Conservation (phyloP, 805 yeast species). For the Saccharomycopsis babjevae region DNA sequence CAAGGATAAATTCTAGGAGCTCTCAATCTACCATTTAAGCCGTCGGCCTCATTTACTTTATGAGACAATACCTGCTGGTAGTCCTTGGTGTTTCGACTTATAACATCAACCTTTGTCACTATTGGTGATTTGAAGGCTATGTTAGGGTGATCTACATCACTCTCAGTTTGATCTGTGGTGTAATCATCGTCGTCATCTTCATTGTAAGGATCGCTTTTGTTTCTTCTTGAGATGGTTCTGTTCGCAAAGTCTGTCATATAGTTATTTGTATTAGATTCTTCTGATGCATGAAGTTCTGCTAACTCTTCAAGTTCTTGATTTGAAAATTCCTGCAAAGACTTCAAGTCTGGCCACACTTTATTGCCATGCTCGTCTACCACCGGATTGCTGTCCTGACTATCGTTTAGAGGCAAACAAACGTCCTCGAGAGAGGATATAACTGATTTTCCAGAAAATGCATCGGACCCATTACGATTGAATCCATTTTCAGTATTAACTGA, state of each 20-base stretch:
- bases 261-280: not conserved
- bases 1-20: conserved; percentile 73
- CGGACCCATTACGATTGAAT: conserved; percentile 9
- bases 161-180: not conserved
- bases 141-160: not conserved
- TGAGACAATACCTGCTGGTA: conserved; percentile 3
- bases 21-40: conserved; percentile 54
- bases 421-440: conserved; percentile 75
- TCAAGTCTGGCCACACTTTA: conserved; percentile 75
- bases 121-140: conserved; percentile 17
- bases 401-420: conserved; percentile 79
- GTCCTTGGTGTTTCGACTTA: not conserved
- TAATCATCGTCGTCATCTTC: conserved; percentile 2
- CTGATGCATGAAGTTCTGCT: conserved; percentile 19
- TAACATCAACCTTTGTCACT: conserved; percentile 12
- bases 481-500: not conserved
- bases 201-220: not conserved
- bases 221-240: not conserved
- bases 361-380: conserved; percentile 19
- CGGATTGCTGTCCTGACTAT: conserved; percentile 30
- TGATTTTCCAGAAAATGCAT: conserved; percentile 7
- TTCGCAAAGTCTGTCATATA: not conserved
- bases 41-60: conserved; percentile 43
- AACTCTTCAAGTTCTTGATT: conserved; percentile 50
- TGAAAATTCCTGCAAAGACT: conserved; percentile 66